Evolutionary conservation across 495 filamentous ascomycete species (phyloP).

Genomic region (Aspergillus mulundensis): DNA sequence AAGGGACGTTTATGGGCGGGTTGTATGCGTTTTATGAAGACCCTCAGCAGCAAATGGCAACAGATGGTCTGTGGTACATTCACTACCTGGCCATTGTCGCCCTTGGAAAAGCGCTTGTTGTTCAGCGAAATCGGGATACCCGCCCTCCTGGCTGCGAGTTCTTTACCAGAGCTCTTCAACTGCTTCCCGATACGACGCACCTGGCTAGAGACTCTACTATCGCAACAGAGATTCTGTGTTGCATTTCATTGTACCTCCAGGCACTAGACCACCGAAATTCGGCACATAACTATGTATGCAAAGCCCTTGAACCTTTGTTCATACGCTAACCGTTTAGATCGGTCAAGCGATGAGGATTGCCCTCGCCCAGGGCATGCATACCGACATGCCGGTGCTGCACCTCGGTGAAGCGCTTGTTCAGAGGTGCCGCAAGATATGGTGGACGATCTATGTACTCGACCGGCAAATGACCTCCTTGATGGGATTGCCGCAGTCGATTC

Average conservation of each 20-base stretch:
- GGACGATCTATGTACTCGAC: conserved; percentile 45
- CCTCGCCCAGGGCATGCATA: conserved; percentile 42
- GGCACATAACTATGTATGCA: conserved; percentile 37
- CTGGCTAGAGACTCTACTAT: conserved; percentile 33
- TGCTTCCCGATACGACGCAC: conserved; percentile 34
- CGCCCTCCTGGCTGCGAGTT: conserved; percentile 34
- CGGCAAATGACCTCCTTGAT: conserved; percentile 44
- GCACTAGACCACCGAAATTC: conserved; percentile 34
- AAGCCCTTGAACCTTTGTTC: not conserved
- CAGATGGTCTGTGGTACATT: conserved; percentile 37
- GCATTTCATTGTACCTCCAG: conserved; percentile 39
- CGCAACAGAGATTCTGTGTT: conserved; percentile 41
- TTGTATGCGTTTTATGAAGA: conserved; percentile 34
- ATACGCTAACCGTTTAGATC: conserved; percentile 24
- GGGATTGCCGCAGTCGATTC: conserved; percentile 38
- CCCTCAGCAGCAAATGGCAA: conserved; percentile 19
- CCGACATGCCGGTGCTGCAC: conserved; percentile 35
- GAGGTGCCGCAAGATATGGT: conserved; percentile 41
- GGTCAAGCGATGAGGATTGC: conserved; percentile 43
- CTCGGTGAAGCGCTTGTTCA: conserved; percentile 31
- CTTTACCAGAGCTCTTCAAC: conserved; percentile 37
- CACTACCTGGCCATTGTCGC: conserved; percentile 43
- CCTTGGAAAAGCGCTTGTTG: conserved; percentile 42
- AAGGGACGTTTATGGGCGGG: conserved; percentile 35
- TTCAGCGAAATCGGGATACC: conserved; percentile 28